phyloP scores from a whole-genome alignment of 306 rosid species.

The Cucurbita ficifolia region DNA sequence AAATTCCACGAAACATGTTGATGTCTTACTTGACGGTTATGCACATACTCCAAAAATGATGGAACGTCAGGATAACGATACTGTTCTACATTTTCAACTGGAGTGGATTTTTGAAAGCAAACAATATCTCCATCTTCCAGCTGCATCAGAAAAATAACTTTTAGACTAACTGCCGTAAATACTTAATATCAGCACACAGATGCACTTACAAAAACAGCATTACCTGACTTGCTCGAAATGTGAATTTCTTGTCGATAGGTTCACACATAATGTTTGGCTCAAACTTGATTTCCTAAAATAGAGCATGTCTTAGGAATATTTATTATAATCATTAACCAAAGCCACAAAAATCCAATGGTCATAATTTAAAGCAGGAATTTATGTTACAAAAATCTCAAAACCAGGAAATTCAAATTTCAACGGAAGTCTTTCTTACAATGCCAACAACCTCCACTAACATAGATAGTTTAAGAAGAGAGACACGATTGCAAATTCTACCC shows the following conservation, averaged over 20 bases:
- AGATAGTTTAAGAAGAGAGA: background rate
- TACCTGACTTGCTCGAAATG: conserved; percentile 90
- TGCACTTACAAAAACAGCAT: background rate
- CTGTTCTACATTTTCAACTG: conserved; percentile 32
- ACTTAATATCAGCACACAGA: background rate
- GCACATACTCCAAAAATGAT: conserved; percentile 84
- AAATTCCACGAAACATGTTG: background rate
- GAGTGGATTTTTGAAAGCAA: conserved; percentile 66
- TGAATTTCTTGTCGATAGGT: conserved; percentile 70
- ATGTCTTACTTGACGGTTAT: conserved; percentile 69
- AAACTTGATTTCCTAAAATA: conserved; percentile 78
- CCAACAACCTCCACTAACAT: background rate
- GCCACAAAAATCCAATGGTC: background rate
- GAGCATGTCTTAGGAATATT: background rate
- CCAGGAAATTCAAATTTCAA: background rate
- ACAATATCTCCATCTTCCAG: conserved; percentile 93
- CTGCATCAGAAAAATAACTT: conserved; percentile 26
- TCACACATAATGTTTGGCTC: conserved; percentile 97
- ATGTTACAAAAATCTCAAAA: background rate
- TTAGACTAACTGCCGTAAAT: background rate
- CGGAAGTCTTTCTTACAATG: background rate
- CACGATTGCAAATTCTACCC: background rate
- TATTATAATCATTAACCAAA: background rate
- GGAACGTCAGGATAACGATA: conserved; percentile 81
- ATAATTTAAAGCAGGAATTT: background rate